Conservation (phyloP, 345 rosid genomes). For the Trapa bicornis region DNA sequence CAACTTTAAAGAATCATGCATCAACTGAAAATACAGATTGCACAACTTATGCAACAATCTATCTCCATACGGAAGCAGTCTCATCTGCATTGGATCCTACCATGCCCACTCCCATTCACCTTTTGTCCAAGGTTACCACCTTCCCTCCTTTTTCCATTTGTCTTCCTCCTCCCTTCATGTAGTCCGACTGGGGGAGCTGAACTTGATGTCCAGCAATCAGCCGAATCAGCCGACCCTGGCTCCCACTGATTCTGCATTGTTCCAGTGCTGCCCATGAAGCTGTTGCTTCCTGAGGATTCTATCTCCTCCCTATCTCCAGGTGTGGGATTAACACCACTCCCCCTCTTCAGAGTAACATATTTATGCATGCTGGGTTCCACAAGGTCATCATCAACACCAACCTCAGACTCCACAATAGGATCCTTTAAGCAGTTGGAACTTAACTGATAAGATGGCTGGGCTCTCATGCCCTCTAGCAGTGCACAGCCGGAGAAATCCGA, state of each 20-base stretch:
- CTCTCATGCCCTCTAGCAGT: constrained; percentile 12
- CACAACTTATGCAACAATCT: too few relatives aligned
- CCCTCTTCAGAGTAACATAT: constrained; percentile 74
- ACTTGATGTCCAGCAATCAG: constrained; percentile 54
- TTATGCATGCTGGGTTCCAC: constrained; percentile 80
- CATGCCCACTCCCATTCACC: constrained; percentile 23
- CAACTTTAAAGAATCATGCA: constrained; percentile 15
- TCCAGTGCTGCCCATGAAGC: constrained; percentile 29
- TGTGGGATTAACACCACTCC: constrained; percentile 13
- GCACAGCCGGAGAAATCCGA: constrained; percentile 15
- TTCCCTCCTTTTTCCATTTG: constrained; percentile 26
- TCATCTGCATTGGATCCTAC: constrained; percentile 17
- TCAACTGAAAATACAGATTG: neutral
- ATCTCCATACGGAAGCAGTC: neutral
- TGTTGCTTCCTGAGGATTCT: constrained; percentile 93
- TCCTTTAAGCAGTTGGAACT: constrained; percentile 30
- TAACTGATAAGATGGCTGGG: constrained; percentile 15
- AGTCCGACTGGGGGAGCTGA: constrained; percentile 32
- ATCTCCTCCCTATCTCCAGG: constrained; percentile 48
- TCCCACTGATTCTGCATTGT: constrained; percentile 48
- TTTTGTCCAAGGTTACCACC: too few relatives aligned
- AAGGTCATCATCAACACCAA: constrained; percentile 37
- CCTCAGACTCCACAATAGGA: constrained; percentile 59
- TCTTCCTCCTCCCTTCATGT: constrained; percentile 23
- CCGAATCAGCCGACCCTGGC: constrained; percentile 65